Conservation (phyloP, 352 stramenopile species). For the Phytophthora pseudosyringae region DNA sequence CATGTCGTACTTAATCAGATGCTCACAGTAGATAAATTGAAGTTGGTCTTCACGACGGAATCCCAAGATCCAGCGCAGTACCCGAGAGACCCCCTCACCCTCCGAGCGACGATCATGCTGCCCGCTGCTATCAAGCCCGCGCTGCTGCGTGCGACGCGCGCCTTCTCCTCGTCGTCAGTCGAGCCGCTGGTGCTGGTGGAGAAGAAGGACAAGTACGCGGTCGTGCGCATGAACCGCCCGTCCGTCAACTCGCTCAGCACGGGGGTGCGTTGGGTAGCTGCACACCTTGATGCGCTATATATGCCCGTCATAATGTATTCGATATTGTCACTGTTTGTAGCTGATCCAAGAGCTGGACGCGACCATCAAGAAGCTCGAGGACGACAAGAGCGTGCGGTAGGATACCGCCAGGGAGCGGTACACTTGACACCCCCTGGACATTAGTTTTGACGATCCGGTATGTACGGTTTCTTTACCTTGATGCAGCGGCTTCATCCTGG, state of each 20-base stretch:
- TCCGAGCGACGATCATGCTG: constrained; percentile 20
- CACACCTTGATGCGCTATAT: background rate
- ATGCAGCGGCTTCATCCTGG: constrained; percentile 75
- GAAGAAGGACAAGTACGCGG: constrained; percentile 72
- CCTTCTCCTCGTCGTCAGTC: constrained; percentile 40
- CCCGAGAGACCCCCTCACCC: background rate
- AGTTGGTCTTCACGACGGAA: constrained; percentile 46
- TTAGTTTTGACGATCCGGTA: background rate
- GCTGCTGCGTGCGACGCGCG: constrained; percentile 16
- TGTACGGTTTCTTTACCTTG: constrained; percentile 4
- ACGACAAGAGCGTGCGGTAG: constrained; percentile 79
- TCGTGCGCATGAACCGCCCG: constrained; percentile 82
- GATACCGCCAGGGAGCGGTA: background rate
- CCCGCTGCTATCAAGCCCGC: constrained; percentile 13
- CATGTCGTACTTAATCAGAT: background rate
- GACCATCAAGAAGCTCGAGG: constrained; percentile 73
- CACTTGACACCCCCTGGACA: background rate
- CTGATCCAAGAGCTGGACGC: constrained; percentile 73
- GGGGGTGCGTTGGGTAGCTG: constrained; percentile 36
- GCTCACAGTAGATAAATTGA: background rate
- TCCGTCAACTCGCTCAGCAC: constrained; percentile 87
- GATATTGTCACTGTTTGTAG: constrained; percentile 29
- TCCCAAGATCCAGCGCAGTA: constrained; percentile 1
- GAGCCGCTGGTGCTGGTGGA: constrained; percentile 77
- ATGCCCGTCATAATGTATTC: background rate